Base-by-base conservation (phyloP, 2,329 filamentous ascomycete genomes). In the Talaromyces sp. region DNA sequence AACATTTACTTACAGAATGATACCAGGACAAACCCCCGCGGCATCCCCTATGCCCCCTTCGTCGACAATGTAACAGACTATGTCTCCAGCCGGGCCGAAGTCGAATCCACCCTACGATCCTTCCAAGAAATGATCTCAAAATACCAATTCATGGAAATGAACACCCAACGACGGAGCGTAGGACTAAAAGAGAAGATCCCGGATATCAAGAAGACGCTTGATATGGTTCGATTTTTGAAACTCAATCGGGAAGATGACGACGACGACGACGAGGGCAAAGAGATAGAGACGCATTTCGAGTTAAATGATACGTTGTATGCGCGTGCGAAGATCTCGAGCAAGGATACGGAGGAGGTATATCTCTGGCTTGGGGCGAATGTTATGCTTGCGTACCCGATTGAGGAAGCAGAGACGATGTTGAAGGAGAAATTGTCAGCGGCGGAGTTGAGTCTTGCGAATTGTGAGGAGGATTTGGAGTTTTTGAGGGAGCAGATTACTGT, bases 81-180 rank as follows among this genome's bases (percentile, higher is more conserved):
- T 61, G 76, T 79, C 63, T 73, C 75, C 45, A 71, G 71, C 5
- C 71, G 75, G 57, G 70, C 71, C 5, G 77, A 79, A 51, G 76
- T 78, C 62, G 76, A 79, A 62, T 64, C 72, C 21, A 79, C 76
- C 1, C 71, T 79, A 5, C 70, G 71, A 60, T 72, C 70, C 17
- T 78, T 79, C 68, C 76, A 78, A 64, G 77, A 79, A 63, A 75
- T 75, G 69, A 70, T 73, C 71, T 96, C 91, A 66, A 99, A 99
- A 82, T 99, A 99, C 79, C 94, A 97, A 75, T 99, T 97, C 78
- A 99, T 99, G 94, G 91, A 97, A 77, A 81, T 88, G 71, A 97
- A 96, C 75, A 89, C 94, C 60, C 88, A 96, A 73, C 84, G 91
- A 63, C 84, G 94, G 50, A 87, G 89, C 55, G 80, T 82, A 3